These are phyloP conservation scores for Oryza brachyantha DNA, from an alignment of 176 grass and related monocot genomes.

Conservation along the genomic window DNA sequence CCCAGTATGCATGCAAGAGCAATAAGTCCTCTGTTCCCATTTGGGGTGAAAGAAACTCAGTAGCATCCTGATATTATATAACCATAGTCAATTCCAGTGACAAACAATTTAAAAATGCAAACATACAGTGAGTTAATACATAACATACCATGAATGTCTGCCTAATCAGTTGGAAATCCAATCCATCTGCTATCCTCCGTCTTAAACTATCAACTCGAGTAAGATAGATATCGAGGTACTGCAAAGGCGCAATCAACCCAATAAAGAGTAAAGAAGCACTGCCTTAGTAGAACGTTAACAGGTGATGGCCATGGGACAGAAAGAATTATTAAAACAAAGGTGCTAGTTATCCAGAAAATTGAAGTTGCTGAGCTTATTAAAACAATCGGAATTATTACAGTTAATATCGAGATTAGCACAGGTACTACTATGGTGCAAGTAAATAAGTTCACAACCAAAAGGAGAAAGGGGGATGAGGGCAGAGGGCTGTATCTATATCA, in stretches of 20 bases:
- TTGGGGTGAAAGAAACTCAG: conserved; percentile 63
- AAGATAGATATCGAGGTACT: conserved; percentile 94
- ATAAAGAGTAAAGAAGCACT: conserved; percentile 26
- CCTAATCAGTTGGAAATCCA: conserved; percentile 81
- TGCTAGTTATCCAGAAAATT: background rate
- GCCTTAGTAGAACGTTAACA: conserved; percentile 18
- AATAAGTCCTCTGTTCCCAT: conserved; percentile 65
- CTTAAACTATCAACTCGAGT: conserved; percentile 90
- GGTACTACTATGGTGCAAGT: background rate
- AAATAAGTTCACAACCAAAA: background rate
- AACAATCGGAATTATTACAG: background rate
- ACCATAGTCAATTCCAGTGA: conserved; percentile 21
- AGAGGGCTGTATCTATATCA: conserved; percentile 19
- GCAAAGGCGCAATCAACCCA: conserved; percentile 34
- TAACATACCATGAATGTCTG: conserved; percentile 69
- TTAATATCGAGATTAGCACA: background rate
- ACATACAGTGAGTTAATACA: conserved; percentile 7
- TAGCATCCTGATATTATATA: conserved; percentile 63
- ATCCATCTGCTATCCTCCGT: conserved; percentile 58
- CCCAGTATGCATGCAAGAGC: conserved; percentile 72
- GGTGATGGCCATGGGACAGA: background rate
- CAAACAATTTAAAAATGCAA: background rate
- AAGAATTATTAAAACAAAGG: conserved; percentile 8
- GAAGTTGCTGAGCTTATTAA: conserved; percentile 3
- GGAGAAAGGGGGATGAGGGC: background rate